Percentiles rank a stretch among this genome's conserved stretches.
Conservation (phyloP, 139 green algal species). For the Coelastrella sp. region DNA sequence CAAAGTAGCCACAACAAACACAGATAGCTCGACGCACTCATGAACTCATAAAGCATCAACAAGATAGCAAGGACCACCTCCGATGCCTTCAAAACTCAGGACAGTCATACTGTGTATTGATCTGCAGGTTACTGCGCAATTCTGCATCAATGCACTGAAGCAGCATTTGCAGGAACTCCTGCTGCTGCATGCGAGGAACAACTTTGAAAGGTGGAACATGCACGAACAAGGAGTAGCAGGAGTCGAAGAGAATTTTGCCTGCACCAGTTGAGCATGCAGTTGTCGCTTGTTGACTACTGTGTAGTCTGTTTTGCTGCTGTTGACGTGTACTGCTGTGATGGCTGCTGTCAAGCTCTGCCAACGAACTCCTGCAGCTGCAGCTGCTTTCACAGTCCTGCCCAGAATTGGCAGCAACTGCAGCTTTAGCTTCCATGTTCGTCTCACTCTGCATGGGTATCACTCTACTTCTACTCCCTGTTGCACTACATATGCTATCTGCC, state of each 20-base stretch:
- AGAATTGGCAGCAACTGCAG: no score
- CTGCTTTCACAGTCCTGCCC: background rate
- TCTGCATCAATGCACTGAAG: no score
- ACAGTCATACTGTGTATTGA: no score
- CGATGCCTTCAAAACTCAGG: no score
- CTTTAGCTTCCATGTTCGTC: no score
- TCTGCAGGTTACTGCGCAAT: no score
- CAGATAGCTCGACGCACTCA: no score
- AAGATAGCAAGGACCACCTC: no score
- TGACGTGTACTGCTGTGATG: no score
- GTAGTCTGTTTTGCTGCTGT: background rate
- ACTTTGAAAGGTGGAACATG: conserved; percentile 65
- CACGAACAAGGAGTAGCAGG: conserved; percentile 66
- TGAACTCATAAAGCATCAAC: no score
- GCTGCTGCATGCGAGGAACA: conserved; percentile 45
- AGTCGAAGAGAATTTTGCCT: conserved; percentile 26
- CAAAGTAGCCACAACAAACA: no score
- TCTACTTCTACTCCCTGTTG: background rate
- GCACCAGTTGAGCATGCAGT: background rate
- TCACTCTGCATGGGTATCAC: background rate
- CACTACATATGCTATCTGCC: background rate
- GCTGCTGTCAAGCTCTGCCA: background rate
- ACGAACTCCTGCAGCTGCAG: background rate
- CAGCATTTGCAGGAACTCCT: conserved; percentile 55
- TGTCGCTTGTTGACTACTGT: background rate